Evolutionary conservation across 768 basidiomycete species (phyloP).

Genomic region (Leccinum uliginosum): DNA sequence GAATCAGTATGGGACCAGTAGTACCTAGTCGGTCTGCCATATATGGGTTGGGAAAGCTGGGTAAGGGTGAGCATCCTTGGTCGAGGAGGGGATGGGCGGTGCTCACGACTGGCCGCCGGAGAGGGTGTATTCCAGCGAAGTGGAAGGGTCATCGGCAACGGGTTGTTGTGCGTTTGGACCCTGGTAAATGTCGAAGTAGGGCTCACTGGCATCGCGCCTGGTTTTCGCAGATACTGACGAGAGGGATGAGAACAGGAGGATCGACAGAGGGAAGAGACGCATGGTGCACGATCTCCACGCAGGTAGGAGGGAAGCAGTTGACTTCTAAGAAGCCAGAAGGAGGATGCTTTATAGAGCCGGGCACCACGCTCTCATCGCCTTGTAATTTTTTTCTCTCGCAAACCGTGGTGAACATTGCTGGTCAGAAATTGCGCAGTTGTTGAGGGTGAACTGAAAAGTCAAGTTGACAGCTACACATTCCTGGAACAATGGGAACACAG

Average conservation of each 20-base stretch:
- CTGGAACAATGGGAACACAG: constrained; percentile 6
- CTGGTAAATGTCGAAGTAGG: constrained; percentile 13
- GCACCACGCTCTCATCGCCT: background rate
- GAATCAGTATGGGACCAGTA: constrained; percentile 11
- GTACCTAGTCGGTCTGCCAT: constrained; percentile 14
- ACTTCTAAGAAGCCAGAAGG: background rate
- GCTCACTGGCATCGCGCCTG: constrained; percentile 8
- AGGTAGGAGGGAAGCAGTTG: constrained; percentile 2
- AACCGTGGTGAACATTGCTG: background rate
- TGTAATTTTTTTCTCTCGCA: background rate
- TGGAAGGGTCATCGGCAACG: constrained; percentile 8
- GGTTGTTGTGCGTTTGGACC: constrained; percentile 11
- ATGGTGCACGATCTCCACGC: constrained; percentile 4
- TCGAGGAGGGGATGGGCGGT: background rate
- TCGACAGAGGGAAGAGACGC: constrained; percentile 1
- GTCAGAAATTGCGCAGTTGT: background rate
- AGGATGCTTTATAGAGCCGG: constrained; percentile 2
- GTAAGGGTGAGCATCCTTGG: background rate
- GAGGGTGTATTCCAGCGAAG: constrained; percentile 13
- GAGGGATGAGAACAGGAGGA: constrained; percentile 5
- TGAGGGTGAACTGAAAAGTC: background rate
- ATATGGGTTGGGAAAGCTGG: constrained; percentile 15
- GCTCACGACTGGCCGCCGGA: constrained; percentile 14
- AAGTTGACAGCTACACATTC: background rate
- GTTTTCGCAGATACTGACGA: constrained; percentile 3